Percentiles rank a stretch among this genome's conserved stretches.
These are phyloP conservation scores for Fusarium sp. DNA, from an alignment of 2,329 filamentous ascomycete species.

Conservation along the genomic window DNA sequence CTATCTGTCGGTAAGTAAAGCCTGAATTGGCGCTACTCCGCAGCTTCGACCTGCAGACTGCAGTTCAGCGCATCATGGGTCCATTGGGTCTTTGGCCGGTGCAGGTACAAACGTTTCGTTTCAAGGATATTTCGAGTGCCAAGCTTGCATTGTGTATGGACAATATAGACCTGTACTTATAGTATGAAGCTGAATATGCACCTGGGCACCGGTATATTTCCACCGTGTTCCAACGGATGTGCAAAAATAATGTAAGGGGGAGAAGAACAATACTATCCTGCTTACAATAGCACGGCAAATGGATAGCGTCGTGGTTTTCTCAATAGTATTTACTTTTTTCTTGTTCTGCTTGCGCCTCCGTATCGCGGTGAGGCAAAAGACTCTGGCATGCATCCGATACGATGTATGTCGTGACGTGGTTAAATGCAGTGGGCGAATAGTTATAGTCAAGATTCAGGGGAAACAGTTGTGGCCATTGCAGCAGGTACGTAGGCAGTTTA, in stretches of 20 bases:
- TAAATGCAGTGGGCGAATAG: neutral
- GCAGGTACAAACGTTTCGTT: slow-evolving; percentile 31
- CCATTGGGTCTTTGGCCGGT: slow-evolving; percentile 15
- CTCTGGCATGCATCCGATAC: slow-evolving; percentile 8
- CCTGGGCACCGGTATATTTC: neutral
- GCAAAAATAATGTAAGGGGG: slow-evolving; percentile 15
- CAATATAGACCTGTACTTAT: neutral
- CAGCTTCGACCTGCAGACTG: slow-evolving; percentile 20
- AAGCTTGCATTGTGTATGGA: slow-evolving; percentile 6
- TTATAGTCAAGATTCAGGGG: neutral
- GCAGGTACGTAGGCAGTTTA: too few species aligned
- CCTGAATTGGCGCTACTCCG: neutral
- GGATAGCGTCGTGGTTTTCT: neutral
- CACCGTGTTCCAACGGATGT: slow-evolving; percentile 17
- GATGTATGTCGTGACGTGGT: slow-evolving; percentile 13
- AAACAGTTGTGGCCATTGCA: too few species aligned
- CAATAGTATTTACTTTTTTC: slow-evolving; percentile 16
- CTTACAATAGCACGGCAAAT: neutral
- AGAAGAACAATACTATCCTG: neutral
- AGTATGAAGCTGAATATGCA: slow-evolving; percentile 12
- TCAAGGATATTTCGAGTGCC: slow-evolving; percentile 28
- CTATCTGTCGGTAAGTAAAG: neutral
- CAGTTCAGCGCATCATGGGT: slow-evolving; percentile 30
- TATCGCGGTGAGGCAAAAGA: neutral
- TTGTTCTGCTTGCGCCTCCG: neutral